phyloP scores from a whole-genome alignment of 495 filamentous ascomycete species.

The Mytilinidion resinicola region DNA sequence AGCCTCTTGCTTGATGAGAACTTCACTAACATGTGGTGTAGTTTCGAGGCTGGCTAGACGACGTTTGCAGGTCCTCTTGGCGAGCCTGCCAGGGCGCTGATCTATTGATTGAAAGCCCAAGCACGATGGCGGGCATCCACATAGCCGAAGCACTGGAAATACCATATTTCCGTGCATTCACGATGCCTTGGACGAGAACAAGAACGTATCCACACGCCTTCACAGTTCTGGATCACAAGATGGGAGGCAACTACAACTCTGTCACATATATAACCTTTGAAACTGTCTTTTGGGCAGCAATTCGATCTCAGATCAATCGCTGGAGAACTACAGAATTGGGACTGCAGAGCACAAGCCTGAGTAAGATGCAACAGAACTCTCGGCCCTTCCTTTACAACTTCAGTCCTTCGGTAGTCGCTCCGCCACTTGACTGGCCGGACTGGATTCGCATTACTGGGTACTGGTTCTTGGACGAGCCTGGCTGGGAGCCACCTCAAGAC shows the following conservation, averaged over 20 bases:
- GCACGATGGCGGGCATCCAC: constrained; percentile 95
- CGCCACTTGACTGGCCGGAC: constrained; percentile 91
- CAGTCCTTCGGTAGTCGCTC: constrained; percentile 82
- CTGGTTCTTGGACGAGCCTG: constrained; percentile 88
- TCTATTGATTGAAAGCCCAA: constrained; percentile 90
- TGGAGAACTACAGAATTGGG: constrained; percentile 80
- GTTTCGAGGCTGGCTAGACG: constrained; percentile 92
- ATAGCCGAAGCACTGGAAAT: constrained; percentile 94
- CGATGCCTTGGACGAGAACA: constrained; percentile 98
- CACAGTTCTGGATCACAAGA: constrained; percentile 85
- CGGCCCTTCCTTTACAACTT: constrained; percentile 98
- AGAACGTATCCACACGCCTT: constrained; percentile 96
- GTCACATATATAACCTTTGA: constrained; percentile 97
- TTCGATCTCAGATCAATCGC: constrained; percentile 82
- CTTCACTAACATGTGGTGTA: background rate
- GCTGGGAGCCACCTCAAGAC: constrained; percentile 69
- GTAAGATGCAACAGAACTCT: constrained; percentile 92
- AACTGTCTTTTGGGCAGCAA: constrained; percentile 93
- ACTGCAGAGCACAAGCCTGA: constrained; percentile 71
- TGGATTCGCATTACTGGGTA: constrained; percentile 97
- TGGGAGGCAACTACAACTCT: constrained; percentile 92
- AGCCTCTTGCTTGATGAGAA: background rate
- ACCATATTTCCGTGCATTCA: constrained; percentile 95
- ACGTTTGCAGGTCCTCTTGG: constrained; percentile 79
- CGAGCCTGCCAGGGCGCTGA: constrained; percentile 78